phyloP scores from a whole-genome alignment of 768 basidiomycete genomes.

The Termitomyces bulborhizus region DNA sequence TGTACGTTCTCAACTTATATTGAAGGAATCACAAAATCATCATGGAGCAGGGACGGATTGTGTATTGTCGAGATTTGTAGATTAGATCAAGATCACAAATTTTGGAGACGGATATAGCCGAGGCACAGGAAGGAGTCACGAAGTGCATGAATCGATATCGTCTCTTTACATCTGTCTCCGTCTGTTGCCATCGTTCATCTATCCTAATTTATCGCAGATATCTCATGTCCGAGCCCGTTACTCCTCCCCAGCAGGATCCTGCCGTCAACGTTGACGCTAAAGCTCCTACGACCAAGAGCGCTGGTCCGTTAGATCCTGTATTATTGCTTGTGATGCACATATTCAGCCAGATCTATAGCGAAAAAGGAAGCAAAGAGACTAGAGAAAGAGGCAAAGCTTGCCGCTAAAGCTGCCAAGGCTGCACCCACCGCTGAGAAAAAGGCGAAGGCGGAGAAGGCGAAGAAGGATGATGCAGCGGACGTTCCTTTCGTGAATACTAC shows the following conservation, averaged over 20 bases:
- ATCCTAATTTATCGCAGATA: conserved; percentile 3
- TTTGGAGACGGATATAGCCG: conserved; percentile 14
- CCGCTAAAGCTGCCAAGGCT: conserved; percentile 58
- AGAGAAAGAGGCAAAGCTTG: conserved; percentile 74
- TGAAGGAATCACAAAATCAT: too few species aligned
- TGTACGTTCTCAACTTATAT: too few species aligned
- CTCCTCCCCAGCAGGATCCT: conserved; percentile 2
- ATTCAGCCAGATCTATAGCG: conserved; percentile 28
- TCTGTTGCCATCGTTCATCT: conserved; percentile 3
- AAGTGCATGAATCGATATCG: conserved; percentile 14
- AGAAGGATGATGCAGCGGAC: conserved; percentile 63
- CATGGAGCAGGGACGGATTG: too few species aligned
- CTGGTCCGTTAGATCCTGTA: conserved; percentile 20
- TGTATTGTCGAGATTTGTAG: conserved; percentile 7
- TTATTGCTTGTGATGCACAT: neutral
- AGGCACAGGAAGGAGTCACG: conserved; percentile 10
- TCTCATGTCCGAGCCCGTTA: conserved; percentile 5
- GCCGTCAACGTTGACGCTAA: conserved; percentile 19
- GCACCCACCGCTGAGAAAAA: conserved; percentile 56
- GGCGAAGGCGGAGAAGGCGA: conserved; percentile 66
- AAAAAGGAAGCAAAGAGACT: conserved; percentile 84
- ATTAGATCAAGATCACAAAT: conserved; percentile 16
- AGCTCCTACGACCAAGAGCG: conserved; percentile 36
- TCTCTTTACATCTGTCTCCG: conserved; percentile 6
- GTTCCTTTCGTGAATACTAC: conserved; percentile 84